Conservation (phyloP, 495 filamentous ascomycete genomes). For the Tuber melanosporum region DNA sequence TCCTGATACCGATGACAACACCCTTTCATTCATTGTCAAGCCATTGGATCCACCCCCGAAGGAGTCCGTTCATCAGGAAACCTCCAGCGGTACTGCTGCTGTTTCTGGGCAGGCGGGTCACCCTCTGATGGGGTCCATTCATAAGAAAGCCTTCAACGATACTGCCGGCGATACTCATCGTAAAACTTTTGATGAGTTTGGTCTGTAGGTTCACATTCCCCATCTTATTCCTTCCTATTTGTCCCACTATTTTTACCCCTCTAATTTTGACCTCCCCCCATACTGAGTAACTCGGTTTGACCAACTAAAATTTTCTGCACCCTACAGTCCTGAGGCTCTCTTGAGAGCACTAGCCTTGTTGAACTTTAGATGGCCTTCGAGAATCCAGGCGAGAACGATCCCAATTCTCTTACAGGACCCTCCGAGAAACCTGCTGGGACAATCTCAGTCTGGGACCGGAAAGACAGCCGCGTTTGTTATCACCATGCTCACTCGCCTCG, state of each 20-base stretch:
- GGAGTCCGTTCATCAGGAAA: not conserved
- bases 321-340: conserved; percentile 45
- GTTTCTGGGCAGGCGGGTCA: not conserved
- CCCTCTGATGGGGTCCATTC: not conserved
- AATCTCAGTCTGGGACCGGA: conserved; percentile 95
- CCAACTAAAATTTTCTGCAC: not conserved
- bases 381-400: conserved; percentile 89
- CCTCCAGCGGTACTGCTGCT: not conserved
- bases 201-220: conserved; percentile 55
- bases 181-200: conserved; percentile 76
- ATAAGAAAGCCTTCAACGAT: not conserved
- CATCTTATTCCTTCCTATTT: not conserved
- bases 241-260: not conserved
- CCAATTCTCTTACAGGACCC: conserved; percentile 82
- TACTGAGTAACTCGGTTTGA: not conserved
- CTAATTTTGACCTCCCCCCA: not conserved
- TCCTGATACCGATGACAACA: not conserved
- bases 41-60: not conserved
- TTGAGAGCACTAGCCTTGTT: conserved; percentile 53
- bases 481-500: conserved; percentile 80
- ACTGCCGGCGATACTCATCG: not conserved
- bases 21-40: not conserved
- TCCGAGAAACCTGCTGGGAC: conserved; percentile 85
- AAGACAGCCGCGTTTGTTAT: conserved; percentile 97
- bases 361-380: conserved; percentile 90